Conservation (phyloP, 495 filamentous ascomycete genomes). For the Penicillium verhagenii region DNA sequence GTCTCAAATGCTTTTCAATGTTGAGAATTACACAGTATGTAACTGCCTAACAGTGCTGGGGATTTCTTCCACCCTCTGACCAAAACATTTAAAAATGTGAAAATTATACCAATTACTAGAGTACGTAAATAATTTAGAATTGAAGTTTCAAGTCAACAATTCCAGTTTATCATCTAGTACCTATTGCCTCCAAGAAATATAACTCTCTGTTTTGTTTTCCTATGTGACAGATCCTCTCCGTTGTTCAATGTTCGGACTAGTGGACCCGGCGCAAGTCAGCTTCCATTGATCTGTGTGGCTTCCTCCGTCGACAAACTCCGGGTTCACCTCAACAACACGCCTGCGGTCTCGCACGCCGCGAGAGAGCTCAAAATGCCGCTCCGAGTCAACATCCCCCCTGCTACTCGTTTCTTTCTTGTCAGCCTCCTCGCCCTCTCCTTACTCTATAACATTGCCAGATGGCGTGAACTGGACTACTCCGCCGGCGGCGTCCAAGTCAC, state of each 20-base stretch:
- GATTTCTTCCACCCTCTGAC: too few relatives aligned
- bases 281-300: not conserved
- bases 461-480: constrained; percentile 64
- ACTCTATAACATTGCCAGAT: constrained; percentile 66
- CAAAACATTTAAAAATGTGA: too few relatives aligned
- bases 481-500: constrained; percentile 36
- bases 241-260: not conserved
- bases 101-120: too few relatives aligned
- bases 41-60: too few relatives aligned
- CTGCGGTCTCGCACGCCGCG: constrained; percentile 36
- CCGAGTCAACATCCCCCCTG: constrained; percentile 87
- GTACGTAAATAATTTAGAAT: too few relatives aligned
- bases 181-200: too few relatives aligned
- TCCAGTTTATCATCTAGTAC: too few relatives aligned
- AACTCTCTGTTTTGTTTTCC: too few relatives aligned
- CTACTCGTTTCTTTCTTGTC: constrained; percentile 79
- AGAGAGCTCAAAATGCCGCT: constrained; percentile 61
- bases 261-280: not conserved
- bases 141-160: too few relatives aligned
- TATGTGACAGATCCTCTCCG: not conserved
- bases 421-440: constrained; percentile 72
- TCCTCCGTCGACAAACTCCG: constrained; percentile 4
- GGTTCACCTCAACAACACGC: constrained; percentile 6
- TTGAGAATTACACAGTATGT: too few relatives aligned
- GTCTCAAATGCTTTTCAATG: too few relatives aligned